These are phyloP conservation scores for Ascochyta rabiei DNA, from an alignment of 2,329 filamentous ascomycete genomes.

Conservation along the genomic window DNA sequence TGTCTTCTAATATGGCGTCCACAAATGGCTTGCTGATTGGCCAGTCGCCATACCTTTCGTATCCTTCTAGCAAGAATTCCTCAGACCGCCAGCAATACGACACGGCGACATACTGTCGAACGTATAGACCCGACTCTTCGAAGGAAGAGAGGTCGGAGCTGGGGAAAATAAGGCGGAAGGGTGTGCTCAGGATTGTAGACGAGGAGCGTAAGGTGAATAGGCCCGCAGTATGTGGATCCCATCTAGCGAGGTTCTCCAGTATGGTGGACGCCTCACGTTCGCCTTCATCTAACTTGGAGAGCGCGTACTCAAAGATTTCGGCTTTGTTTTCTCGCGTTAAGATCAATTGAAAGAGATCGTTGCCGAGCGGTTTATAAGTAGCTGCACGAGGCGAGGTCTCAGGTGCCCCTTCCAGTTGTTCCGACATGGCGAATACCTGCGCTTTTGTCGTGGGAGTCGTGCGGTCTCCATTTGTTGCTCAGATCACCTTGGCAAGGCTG, in stretches of 20 bases:
- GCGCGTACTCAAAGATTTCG: conserved; percentile 16
- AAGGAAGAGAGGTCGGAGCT: conserved; percentile 7
- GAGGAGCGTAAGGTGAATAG: conserved; percentile 14
- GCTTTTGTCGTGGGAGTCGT: background rate
- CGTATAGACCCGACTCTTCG: conserved; percentile 16
- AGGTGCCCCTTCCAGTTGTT: background rate
- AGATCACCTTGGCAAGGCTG: background rate
- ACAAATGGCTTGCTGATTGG: conserved; percentile 24
- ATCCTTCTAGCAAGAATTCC: conserved; percentile 12
- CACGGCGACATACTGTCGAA: conserved; percentile 24
- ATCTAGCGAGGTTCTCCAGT: conserved; percentile 13
- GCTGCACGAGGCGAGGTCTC: background rate
- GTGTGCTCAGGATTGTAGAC: conserved; percentile 16
- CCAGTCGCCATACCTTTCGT: conserved; percentile 19
- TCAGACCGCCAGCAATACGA: conserved; percentile 26
- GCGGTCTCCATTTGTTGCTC: background rate
- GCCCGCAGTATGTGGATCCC: conserved; percentile 9
- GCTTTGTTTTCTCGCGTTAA: conserved; percentile 17
- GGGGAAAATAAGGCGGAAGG: conserved; percentile 25
- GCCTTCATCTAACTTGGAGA: conserved; percentile 6
- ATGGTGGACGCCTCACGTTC: conserved; percentile 7
- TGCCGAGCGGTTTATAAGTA: conserved; percentile 4
- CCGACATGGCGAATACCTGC: background rate
- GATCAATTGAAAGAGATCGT: conserved; percentile 15
- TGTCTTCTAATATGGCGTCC: conserved; percentile 23